Evolutionary conservation across 352 stramenopile species (phyloP).

Genomic region (Lagenidium giganteum): DNA sequence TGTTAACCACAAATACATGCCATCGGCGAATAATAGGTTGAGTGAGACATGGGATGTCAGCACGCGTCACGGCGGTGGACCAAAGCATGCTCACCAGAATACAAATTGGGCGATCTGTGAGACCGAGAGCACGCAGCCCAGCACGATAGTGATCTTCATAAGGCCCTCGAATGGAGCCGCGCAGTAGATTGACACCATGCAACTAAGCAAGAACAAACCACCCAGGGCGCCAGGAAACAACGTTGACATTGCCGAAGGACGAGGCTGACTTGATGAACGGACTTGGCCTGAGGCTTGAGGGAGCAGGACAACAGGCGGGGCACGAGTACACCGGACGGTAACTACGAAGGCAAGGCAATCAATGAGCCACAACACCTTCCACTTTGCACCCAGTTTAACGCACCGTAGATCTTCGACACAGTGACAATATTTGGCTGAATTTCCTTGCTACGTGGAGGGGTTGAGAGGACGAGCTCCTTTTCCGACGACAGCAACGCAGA

Average conservation of each 20-base stretch:
- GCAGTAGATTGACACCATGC: constrained; percentile 55
- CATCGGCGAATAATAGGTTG: too few species aligned
- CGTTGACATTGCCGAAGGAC: constrained; percentile 41
- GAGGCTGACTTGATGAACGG: too few species aligned
- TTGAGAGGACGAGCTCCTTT: constrained; percentile 46
- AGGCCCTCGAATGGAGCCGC: constrained; percentile 55
- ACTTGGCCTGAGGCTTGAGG: constrained; percentile 33
- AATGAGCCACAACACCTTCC: not conserved
- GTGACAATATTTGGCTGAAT: constrained; percentile 41
- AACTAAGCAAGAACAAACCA: constrained; percentile 61
- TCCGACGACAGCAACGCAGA: constrained; percentile 22
- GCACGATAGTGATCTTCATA: constrained; percentile 74
- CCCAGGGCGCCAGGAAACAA: constrained; percentile 52
- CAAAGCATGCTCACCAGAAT: constrained; percentile 23
- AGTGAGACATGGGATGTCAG: too few species aligned
- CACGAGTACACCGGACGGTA: constrained; percentile 32
- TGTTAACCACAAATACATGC: too few species aligned
- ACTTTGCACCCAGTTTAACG: not conserved
- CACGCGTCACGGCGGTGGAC: not conserved
- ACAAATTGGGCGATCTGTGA: constrained; percentile 60
- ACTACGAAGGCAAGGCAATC: constrained; percentile 20
- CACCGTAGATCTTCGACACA: constrained; percentile 43
- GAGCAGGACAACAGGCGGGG: constrained; percentile 17
- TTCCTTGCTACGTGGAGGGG: constrained; percentile 30
- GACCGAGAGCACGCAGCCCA: constrained; percentile 59